Conservation (phyloP, 306 rosid species). For the Adenanthera pavonina region DNA sequence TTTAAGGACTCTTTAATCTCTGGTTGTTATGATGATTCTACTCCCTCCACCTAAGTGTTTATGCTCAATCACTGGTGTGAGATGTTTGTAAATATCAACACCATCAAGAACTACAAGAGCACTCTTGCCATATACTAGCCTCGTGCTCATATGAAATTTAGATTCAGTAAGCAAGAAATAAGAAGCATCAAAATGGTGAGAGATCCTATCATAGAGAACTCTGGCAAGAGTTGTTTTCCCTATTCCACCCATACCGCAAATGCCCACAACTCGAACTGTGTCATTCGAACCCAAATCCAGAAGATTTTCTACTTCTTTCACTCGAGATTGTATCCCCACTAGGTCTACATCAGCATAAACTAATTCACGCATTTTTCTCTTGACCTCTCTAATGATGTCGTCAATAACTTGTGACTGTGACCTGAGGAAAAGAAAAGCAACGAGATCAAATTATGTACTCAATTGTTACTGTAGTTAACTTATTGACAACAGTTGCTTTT, state of each 20-base stretch:
- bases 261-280: background rate
- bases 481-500: background rate
- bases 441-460: background rate
- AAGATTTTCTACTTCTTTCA: background rate
- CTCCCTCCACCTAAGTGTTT: background rate
- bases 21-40: background rate
- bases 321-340: background rate
- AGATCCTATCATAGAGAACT: background rate
- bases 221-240: background rate
- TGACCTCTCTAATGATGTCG: background rate
- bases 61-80: background rate
- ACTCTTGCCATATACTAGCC: background rate
- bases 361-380: background rate
- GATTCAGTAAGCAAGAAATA: background rate
- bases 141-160: background rate
- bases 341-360: background rate
- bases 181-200: background rate
- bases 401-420: background rate
- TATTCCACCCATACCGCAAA: background rate
- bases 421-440: background rate
- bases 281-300: background rate
- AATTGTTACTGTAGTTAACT: background rate
- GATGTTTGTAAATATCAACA: background rate
- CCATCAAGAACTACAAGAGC: background rate
- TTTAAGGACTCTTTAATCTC: background rate